A percentile compares a stretch with the other conserved stretches of the same genome.
These are phyloP conservation scores for Suillus discolor DNA, from an alignment of 768 basidiomycete species.

Conservation along the genomic window DNA sequence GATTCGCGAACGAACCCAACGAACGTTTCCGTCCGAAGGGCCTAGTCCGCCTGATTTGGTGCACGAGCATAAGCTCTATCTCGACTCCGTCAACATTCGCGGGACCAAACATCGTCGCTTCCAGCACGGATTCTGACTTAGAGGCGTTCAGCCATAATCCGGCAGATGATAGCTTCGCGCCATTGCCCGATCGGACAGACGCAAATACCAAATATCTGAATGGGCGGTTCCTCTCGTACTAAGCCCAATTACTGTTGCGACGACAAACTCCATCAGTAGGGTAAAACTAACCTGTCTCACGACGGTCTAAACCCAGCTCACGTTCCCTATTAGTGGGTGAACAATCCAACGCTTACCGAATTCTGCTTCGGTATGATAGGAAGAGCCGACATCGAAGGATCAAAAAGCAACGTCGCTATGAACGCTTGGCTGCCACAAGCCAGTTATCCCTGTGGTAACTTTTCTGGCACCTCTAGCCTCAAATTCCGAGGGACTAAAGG, in stretches of 20 bases:
- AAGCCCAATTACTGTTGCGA: conserved; percentile 79
- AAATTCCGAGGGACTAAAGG: conserved; percentile 80
- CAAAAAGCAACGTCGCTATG: conserved; percentile 84
- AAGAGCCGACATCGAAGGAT: conserved; percentile 83
- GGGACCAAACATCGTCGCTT: conserved; percentile 72
- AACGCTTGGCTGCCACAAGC: conserved; percentile 71
- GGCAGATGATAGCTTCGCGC: conserved; percentile 80
- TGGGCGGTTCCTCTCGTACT: conserved; percentile 84
- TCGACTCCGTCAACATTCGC: conserved; percentile 31
- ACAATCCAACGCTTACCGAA: conserved; percentile 81
- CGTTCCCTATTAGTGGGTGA: conserved; percentile 81
- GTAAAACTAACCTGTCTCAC: conserved; percentile 88
- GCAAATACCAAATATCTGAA: conserved; percentile 85
- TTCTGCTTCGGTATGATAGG: conserved; percentile 82
- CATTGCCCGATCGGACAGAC: conserved; percentile 78
- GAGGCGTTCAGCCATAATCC: conserved; percentile 87
- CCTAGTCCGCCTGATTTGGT: conserved; percentile 62
- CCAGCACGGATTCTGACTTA: conserved; percentile 82
- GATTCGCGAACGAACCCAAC: conserved; percentile 45
- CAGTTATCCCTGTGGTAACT: conserved; percentile 42
- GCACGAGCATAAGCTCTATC: conserved; percentile 66
- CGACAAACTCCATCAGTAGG: conserved; percentile 74
- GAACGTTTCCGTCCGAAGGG: conserved; percentile 53
- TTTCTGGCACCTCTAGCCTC: conserved; percentile 77
- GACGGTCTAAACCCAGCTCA: conserved; percentile 84